A percentile compares a stretch with the other conserved stretches of the same genome.
Conservation (phyloP, 192 early-diverging fungal genomes). For the Gryganskiella cystojenkinii region DNA sequence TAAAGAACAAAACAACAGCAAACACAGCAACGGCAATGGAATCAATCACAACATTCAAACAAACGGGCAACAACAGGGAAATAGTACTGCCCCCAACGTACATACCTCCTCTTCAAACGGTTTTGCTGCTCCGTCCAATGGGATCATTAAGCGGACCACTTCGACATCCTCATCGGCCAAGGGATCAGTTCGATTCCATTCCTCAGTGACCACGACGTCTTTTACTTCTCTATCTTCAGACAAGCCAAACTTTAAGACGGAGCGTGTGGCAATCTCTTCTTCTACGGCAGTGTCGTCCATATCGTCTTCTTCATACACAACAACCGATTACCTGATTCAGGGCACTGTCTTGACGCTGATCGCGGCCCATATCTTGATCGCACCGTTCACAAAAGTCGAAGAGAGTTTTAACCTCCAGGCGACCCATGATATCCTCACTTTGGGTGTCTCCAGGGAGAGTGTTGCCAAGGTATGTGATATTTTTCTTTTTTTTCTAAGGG, state of each 20-base stretch:
- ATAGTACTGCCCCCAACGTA: background rate
- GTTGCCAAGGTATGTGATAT: conserved; percentile 29
- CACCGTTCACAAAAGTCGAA: conserved; percentile 95
- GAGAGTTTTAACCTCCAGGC: conserved; percentile 98
- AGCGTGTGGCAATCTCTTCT: background rate
- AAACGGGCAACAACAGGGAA: too few relatives aligned
- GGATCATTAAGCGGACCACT: too few relatives aligned
- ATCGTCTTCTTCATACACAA: background rate
- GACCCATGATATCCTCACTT: conserved; percentile 85
- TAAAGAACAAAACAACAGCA: conserved; percentile 2
- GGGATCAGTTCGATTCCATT: too few relatives aligned
- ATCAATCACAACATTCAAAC: background rate
- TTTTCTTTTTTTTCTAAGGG: background rate
- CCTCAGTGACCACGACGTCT: too few relatives aligned
- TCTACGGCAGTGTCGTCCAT: background rate
- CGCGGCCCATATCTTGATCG: conserved; percentile 50
- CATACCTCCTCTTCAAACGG: conserved; percentile 4
- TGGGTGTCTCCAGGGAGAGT: conserved; percentile 50
- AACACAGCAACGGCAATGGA: background rate
- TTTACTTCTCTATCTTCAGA: too few relatives aligned
- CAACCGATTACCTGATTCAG: conserved; percentile 1
- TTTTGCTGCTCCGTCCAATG: too few relatives aligned
- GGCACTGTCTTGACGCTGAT: conserved; percentile 18
- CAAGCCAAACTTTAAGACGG: too few relatives aligned
- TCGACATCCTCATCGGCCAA: conserved; percentile 1